Base-by-base conservation (phyloP, 2,329 filamentous ascomycete species). In the Chrysoporthe puriensis region DNA sequence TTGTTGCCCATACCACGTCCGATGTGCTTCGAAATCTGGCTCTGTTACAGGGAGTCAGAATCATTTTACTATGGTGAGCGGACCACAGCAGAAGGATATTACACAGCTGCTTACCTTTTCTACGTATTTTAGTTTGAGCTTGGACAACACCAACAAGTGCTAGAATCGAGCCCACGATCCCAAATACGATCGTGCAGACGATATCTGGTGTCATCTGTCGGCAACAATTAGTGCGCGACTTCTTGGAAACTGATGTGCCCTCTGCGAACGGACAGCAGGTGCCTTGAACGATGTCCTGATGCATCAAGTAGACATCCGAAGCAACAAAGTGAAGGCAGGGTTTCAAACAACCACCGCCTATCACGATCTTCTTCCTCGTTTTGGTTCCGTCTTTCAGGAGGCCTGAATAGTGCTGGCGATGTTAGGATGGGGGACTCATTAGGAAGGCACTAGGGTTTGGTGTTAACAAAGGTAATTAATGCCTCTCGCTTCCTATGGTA, bases 161-260 rank as follows among this genome's bases (percentile, higher is more conserved):
- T 6, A 60, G 57, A 13, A 60, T 42, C 2, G 57, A 60, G 13
- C 11, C 57, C 2, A 60, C 21, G 1, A 60, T 16, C 13, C 36
- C 57, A 44, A 60, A 60, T 14, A 44, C 57, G 2, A 60, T 44
- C 36, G 57, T 26, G 40, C 57, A 60, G 11, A 44, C 40, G 9
- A 44, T 44, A 18, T 60, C 57, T n/a, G 57, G 57, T 18, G 57
- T 60, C 57, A 60, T 60, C 9, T 58, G 32, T 58, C 32, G 4
- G 16, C 14, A 21, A 5, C 3, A 5, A 32, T 14, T 2, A 40
- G 1, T 40, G 9, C 14, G 32, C 34, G 21, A 2, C 16, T 7
- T 21, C 14, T 34, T 54, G 21, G 11, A 11, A 54, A 13, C n/a
- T 32, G 14, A 9, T 18, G 21, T 16, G 4, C 6, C 21, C 7